Conservation (phyloP, 257 asterid species). For the Nicotiana attenuata region DNA sequence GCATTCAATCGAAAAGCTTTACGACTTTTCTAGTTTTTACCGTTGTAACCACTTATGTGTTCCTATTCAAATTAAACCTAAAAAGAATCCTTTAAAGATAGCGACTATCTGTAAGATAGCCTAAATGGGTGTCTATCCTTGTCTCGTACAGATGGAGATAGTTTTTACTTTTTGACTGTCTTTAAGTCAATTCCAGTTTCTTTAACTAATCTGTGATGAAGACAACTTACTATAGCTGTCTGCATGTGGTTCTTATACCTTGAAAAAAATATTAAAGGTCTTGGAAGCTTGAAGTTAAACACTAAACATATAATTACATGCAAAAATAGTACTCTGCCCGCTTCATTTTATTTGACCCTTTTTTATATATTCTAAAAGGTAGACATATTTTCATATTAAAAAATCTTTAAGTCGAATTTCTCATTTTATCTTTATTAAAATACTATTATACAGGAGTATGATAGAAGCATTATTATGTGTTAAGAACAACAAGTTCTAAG, state of each 20-base stretch:
- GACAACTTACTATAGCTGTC: slow-evolving; percentile 15
- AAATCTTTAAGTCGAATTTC: background rate
- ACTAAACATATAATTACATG: background rate
- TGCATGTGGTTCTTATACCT: background rate
- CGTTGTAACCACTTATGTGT: background rate
- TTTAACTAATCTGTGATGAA: background rate
- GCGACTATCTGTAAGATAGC: slow-evolving; percentile 36
- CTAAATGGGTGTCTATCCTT: slow-evolving; percentile 36
- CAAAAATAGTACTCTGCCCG: background rate
- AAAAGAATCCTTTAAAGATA: slow-evolving; percentile 26
- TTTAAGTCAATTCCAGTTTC: slow-evolving; percentile 31
- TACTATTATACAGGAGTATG: background rate
- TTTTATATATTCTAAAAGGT: background rate
- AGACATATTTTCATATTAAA: background rate
- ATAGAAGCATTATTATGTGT: too few species aligned
- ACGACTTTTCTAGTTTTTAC: slow-evolving; percentile 19
- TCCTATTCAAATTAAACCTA: background rate
- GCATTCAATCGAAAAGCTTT: slow-evolving; percentile 9
- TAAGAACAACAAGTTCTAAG: too few species aligned
- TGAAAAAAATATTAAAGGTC: background rate
- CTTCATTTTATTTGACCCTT: background rate
- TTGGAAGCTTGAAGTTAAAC: background rate
- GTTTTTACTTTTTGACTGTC: slow-evolving; percentile 43
- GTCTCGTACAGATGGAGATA: slow-evolving; percentile 37
- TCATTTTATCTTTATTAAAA: background rate